Conservation (phyloP, 495 filamentous ascomycete species). For the Aspergillus egyptiacus region DNA sequence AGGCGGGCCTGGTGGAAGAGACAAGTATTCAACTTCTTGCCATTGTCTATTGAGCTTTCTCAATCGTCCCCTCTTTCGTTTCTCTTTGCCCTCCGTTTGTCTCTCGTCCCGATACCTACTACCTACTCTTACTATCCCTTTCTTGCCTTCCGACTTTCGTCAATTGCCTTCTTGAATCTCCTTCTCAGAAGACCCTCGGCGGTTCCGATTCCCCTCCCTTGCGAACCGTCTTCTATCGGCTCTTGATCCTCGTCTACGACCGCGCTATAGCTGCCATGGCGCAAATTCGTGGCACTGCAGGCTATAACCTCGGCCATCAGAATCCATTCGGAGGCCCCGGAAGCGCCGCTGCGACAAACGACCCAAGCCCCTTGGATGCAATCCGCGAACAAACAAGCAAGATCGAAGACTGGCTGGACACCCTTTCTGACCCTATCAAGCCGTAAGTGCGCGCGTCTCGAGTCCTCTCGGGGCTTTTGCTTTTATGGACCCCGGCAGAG, state of each 20-base stretch:
- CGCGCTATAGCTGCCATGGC: constrained; percentile 55
- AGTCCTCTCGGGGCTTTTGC: background rate
- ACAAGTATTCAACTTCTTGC: constrained; percentile 10
- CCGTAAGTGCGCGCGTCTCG: constrained; percentile 60
- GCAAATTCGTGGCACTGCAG: constrained; percentile 92
- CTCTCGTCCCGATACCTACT: background rate
- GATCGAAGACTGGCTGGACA: constrained; percentile 93
- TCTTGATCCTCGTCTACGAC: background rate
- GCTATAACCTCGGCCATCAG: constrained; percentile 84
- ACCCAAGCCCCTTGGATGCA: constrained; percentile 82
- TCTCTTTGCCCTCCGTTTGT: constrained; percentile 5
- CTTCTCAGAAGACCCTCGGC: constrained; percentile 8
- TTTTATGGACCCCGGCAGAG: too few relatives aligned
- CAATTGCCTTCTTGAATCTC: constrained; percentile 4
- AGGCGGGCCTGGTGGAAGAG: constrained; percentile 12
- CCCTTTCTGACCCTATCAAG: constrained; percentile 82
- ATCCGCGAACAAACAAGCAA: constrained; percentile 95
- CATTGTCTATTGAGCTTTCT: constrained; percentile 3
- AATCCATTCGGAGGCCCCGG: constrained; percentile 64
- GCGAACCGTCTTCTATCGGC: background rate
- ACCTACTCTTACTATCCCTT: background rate
- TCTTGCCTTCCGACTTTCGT: background rate
- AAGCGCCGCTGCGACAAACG: constrained; percentile 56
- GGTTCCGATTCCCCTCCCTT: constrained; percentile 2
- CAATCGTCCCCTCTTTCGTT: constrained; percentile 4